Evolutionary conservation across 352 stramenopile species (phyloP).

Genomic region (Phytophthora nicotianae): DNA sequence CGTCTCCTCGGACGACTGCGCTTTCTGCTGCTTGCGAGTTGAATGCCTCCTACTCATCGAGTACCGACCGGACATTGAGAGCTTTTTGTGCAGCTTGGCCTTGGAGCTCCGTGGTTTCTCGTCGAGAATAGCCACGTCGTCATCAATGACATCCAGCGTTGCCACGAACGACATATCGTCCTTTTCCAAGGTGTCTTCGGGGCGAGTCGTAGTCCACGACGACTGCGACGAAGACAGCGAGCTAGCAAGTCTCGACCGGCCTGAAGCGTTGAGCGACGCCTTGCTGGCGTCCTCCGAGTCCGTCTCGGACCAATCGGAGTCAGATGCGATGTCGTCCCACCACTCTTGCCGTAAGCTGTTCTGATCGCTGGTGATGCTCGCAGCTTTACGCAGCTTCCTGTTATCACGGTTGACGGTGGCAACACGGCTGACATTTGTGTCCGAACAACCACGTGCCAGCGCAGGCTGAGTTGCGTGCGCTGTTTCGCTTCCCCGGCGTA

Average conservation of each 20-base stretch:
- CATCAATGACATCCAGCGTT: constrained; percentile 50
- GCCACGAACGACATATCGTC: constrained; percentile 49
- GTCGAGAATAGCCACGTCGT: constrained; percentile 44
- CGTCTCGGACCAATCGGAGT: constrained; percentile 51
- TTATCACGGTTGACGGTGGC: constrained; percentile 11
- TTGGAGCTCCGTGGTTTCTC: constrained; percentile 29
- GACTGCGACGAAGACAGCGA: constrained; percentile 43
- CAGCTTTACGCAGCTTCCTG: constrained; percentile 15
- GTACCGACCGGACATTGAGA: constrained; percentile 28
- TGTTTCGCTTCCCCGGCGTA: constrained; percentile 34
- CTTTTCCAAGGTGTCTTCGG: constrained; percentile 38
- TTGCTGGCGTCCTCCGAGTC: constrained; percentile 46
- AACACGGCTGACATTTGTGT: constrained; percentile 10
- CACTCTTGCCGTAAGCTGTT: constrained; percentile 19
- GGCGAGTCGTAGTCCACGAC: constrained; percentile 22
- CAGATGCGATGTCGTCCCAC: constrained; percentile 35
- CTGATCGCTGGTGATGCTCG: constrained; percentile 12
- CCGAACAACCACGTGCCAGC: constrained; percentile 6
- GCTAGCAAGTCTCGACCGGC: constrained; percentile 31
- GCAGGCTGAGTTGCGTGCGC: constrained; percentile 8
- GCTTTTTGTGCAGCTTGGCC: constrained; percentile 29
- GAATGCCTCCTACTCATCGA: constrained; percentile 25
- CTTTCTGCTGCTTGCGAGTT: constrained; percentile 10
- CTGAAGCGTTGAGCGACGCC: constrained; percentile 36
- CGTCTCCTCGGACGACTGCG: constrained; percentile 5